Evolutionary conservation across 78 protist species (phyloP).

Genomic region (Dictyostelium firmibasis): DNA sequence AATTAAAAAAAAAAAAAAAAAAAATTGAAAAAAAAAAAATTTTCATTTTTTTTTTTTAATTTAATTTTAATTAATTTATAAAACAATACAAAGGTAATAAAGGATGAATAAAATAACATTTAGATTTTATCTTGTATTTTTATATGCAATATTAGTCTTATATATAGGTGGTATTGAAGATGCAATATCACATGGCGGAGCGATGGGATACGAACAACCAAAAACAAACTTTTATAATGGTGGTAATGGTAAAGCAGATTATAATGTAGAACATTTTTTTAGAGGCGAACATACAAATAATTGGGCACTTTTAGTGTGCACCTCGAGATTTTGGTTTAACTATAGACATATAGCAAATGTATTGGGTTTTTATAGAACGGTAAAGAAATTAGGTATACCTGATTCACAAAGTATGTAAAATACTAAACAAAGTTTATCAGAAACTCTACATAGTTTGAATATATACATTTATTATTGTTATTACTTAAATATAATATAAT

Average conservation of each 20-base stretch:
- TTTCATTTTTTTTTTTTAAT: neutral
- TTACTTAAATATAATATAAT: too few species aligned
- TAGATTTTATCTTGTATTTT: neutral
- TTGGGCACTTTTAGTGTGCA: slow-evolving; percentile 90
- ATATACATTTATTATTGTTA: too few species aligned
- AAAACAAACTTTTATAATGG: neutral
- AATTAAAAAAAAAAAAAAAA: too few species aligned
- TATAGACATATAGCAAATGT: slow-evolving; percentile 96
- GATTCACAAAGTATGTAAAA: slow-evolving; percentile 88
- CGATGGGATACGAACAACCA: neutral
- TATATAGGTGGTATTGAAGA: neutral
- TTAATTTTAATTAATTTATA: neutral
- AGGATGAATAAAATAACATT: neutral
- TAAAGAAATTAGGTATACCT: slow-evolving; percentile 97
- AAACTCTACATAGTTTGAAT: too few species aligned
- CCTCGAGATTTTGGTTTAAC: slow-evolving; percentile 97
- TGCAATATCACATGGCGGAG: neutral
- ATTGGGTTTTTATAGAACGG: slow-evolving; percentile 91
- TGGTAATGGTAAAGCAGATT: slow-evolving; percentile 6
- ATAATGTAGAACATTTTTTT: slow-evolving; percentile 45
- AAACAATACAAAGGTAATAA: neutral
- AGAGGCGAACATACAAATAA: slow-evolving; percentile 84
- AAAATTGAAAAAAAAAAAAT: too few species aligned
- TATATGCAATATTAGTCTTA: neutral
- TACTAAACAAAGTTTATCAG: too few species aligned